Conservation (phyloP, 805 yeast genomes). For the Candida caryicola region DNA sequence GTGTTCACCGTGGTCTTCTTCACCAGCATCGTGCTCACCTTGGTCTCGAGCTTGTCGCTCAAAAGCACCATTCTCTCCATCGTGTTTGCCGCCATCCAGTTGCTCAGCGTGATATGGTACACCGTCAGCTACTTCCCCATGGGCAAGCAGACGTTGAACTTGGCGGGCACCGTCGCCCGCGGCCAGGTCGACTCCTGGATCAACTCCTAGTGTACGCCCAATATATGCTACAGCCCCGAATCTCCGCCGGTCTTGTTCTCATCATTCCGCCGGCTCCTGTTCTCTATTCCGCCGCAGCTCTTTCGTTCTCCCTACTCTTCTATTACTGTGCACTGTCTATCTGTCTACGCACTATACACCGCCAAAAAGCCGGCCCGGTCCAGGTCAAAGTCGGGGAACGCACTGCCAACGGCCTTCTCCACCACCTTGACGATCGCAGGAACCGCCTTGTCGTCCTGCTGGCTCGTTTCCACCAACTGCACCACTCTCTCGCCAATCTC, state of each 20-base stretch:
- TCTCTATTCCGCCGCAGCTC: no score
- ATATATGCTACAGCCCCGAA: no score
- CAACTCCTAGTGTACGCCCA: constrained; percentile 12
- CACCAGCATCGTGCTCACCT: constrained; percentile 39
- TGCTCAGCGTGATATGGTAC: constrained; percentile 43
- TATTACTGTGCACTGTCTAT: no score
- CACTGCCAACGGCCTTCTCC: constrained; percentile 32
- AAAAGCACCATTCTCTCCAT: constrained; percentile 38
- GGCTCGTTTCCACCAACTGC: constrained; percentile 29
- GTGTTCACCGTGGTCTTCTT: constrained; percentile 37
- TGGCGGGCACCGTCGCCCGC: constrained; percentile 43
- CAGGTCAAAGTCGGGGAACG: constrained; percentile 32
- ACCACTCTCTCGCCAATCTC: constrained; percentile 31
- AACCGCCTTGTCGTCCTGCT: constrained; percentile 37
- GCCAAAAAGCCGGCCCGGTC: constrained; percentile 13
- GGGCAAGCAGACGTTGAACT: constrained; percentile 42
- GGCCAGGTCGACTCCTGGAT: constrained; percentile 46
- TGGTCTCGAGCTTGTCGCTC: constrained; percentile 35
- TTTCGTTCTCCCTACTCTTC: no score
- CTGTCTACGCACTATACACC: constrained; percentile 1
- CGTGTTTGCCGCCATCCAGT: constrained; percentile 40
- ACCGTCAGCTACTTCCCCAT: constrained; percentile 48
- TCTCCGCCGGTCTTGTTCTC: no score
- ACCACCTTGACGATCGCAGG: constrained; percentile 45
- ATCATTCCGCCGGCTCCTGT: no score